Percentiles rank a stretch among this genome's conserved stretches.
These are phyloP conservation scores for Butyriboletus loyo DNA, from an alignment of 768 basidiomycete species.

Conservation along the genomic window DNA sequence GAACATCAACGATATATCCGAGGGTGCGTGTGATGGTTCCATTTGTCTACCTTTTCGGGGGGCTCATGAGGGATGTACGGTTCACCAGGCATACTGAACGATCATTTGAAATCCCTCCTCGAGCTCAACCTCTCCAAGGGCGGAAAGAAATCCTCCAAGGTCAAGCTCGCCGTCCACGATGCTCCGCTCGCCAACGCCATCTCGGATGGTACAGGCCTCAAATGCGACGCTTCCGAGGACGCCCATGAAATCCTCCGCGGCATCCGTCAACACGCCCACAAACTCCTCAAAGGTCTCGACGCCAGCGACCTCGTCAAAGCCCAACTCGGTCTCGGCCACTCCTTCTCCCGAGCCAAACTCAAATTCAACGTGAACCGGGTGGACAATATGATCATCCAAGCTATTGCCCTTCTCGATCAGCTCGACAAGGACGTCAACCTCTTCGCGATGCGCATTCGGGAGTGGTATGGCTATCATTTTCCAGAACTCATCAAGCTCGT, in stretches of 20 bases:
- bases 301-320: slow-evolving; percentile 86
- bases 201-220: slow-evolving; percentile 63
- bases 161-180: slow-evolving; percentile 81
- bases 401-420: slow-evolving; percentile 96
- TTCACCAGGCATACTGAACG: slow-evolving; percentile 73
- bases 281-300: slow-evolving; percentile 86
- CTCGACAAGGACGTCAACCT: slow-evolving; percentile 99
- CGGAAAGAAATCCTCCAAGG: slow-evolving; percentile 60
- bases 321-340: slow-evolving; percentile 95
- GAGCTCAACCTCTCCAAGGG: slow-evolving; percentile 81
- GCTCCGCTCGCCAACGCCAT: slow-evolving; percentile 71
- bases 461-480: slow-evolving; percentile 99
- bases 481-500: slow-evolving; percentile 93
- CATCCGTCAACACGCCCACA: slow-evolving; percentile 86
- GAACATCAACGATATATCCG: slow-evolving; percentile 94
- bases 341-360: slow-evolving; percentile 94
- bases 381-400: slow-evolving; percentile 99
- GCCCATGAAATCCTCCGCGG: slow-evolving; percentile 87
- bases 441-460: slow-evolving; percentile 96
- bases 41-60: too few relatives aligned
- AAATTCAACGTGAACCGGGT: slow-evolving; percentile 97
- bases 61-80: neutral
- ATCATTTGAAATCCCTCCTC: slow-evolving; percentile 76
- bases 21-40: slow-evolving; percentile 54
- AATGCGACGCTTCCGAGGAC: slow-evolving; percentile 79